Percentiles rank a stretch among this genome's conserved stretches.
Evolutionary conservation across 805 yeast species (phyloP).

Genomic region (Sungouiella thailandica): DNA sequence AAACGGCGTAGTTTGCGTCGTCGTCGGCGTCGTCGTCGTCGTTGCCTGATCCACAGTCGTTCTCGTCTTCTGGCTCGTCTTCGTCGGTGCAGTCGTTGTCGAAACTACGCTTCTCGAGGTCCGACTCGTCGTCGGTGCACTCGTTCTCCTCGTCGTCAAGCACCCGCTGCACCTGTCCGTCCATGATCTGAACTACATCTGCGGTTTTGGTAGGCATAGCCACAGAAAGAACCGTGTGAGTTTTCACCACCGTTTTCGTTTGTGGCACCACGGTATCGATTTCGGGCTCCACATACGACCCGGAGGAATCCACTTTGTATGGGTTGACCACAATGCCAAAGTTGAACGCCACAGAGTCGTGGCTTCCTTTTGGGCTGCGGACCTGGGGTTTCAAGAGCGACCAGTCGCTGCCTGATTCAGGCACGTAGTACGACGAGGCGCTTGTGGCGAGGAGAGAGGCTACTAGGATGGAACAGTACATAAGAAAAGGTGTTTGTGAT

Average conservation of each 20-base stretch:
- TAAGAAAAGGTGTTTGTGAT: no score
- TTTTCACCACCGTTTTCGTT: constrained; percentile 7
- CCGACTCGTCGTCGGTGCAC: constrained; percentile 25
- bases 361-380: constrained; percentile 13
- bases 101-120: neutral
- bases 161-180: constrained; percentile 28
- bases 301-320: constrained; percentile 10
- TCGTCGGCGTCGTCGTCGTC: neutral
- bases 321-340: constrained; percentile 35
- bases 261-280: neutral
- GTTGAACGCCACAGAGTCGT: constrained; percentile 24
- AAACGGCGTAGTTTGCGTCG: constrained; percentile 3
- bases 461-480: neutral
- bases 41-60: no score
- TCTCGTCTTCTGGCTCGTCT: neutral
- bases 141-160: constrained; percentile 6
- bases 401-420: constrained; percentile 34
- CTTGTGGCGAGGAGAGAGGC: neutral
- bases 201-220: constrained; percentile 20
- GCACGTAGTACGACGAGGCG: constrained; percentile 11
- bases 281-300: neutral
- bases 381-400: constrained; percentile 23
- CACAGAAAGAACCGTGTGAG: constrained; percentile 15
- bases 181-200: constrained; percentile 22
- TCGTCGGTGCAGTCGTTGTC: neutral